These are phyloP conservation scores for Leucocoprinus leucothites DNA, from an alignment of 768 basidiomycete genomes.

Conservation along the genomic window DNA sequence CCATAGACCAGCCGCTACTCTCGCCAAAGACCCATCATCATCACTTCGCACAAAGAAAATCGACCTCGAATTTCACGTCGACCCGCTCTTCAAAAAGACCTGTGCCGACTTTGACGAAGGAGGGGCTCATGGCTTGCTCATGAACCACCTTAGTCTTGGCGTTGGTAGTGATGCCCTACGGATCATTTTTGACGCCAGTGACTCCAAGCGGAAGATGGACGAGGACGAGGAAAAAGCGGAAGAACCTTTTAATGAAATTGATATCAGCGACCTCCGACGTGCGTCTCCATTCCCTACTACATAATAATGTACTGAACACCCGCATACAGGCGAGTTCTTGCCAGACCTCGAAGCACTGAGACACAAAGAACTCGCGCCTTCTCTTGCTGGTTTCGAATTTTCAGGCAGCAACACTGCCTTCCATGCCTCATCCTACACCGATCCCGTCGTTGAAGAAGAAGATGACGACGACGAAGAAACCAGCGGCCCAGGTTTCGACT, in stretches of 20 bases:
- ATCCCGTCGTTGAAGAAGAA: slow-evolving; percentile 44
- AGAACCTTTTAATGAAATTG: slow-evolving; percentile 68
- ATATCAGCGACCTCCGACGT: slow-evolving; percentile 64
- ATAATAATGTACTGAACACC: slow-evolving; percentile 4
- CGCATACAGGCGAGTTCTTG: slow-evolving; percentile 59
- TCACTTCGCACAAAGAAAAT: slow-evolving; percentile 88
- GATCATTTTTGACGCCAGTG: slow-evolving; percentile 95
- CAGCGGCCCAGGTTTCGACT: slow-evolving; percentile 39
- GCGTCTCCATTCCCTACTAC: slow-evolving; percentile 18
- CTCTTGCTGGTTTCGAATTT: slow-evolving; percentile 81
- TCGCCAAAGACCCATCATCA: slow-evolving; percentile 83
- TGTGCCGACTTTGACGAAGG: slow-evolving; percentile 99
- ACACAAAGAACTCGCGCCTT: slow-evolving; percentile 74
- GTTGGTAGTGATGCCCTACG: slow-evolving; percentile 79
- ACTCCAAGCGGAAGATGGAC: slow-evolving; percentile 68
- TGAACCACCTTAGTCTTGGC: slow-evolving; percentile 90
- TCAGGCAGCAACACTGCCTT: slow-evolving; percentile 59
- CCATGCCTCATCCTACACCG: slow-evolving; percentile 60
- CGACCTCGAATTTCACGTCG: slow-evolving; percentile 94
- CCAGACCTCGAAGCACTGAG: slow-evolving; percentile 64
- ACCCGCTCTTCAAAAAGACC: slow-evolving; percentile 97
- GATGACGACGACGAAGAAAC: slow-evolving; percentile 36
- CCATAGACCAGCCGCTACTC: slow-evolving; percentile 74
- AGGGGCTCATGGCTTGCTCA: slow-evolving; percentile 90
- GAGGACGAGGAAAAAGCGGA: slow-evolving; percentile 76